These are phyloP conservation scores for Salicornia ramosissima DNA, from an alignment of 148 eudicot genomes.

Conservation along the genomic window DNA sequence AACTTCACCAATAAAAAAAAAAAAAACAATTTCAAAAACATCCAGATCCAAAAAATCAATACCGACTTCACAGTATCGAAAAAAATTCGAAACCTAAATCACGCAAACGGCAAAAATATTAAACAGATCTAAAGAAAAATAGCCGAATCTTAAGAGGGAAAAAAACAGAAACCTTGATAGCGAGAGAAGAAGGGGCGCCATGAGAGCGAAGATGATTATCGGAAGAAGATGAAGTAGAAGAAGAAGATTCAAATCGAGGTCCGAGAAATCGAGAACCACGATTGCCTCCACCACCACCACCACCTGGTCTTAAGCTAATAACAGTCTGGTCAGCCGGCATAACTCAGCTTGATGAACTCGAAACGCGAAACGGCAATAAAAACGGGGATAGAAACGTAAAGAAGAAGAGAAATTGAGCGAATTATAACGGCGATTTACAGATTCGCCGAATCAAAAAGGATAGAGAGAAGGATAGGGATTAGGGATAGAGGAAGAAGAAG, in stretches of 20 bases:
- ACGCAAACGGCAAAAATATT: conserved; percentile 1
- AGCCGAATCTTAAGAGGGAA: conserved; percentile 22
- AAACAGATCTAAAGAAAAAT: conserved; percentile 10
- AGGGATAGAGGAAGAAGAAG: neutral
- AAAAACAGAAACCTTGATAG: conserved; percentile 41
- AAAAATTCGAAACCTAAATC: conserved; percentile 11
- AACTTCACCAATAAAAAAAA: conserved; percentile 12
- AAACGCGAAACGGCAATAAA: neutral
- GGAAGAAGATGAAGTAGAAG: conserved; percentile 32
- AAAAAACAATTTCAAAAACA: neutral
- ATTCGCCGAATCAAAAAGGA: conserved; percentile 16
- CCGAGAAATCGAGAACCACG: conserved; percentile 60
- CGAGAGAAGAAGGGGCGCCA: conserved; percentile 42
- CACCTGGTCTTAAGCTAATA: conserved; percentile 91
- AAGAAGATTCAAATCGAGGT: conserved; percentile 61
- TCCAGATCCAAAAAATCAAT: conserved; percentile 17
- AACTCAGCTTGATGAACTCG: conserved; percentile 36
- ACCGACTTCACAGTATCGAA: conserved; percentile 10
- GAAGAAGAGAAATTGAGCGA: neutral
- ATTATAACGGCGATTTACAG: conserved; percentile 14
- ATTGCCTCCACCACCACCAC: conserved; percentile 56
- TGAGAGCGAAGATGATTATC: conserved; percentile 77
- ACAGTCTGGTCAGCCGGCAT: conserved; percentile 94
- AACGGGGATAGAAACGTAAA: neutral
- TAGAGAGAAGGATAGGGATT: neutral